Conservation (phyloP, 805 yeast genomes). For the Candida incommunis region DNA sequence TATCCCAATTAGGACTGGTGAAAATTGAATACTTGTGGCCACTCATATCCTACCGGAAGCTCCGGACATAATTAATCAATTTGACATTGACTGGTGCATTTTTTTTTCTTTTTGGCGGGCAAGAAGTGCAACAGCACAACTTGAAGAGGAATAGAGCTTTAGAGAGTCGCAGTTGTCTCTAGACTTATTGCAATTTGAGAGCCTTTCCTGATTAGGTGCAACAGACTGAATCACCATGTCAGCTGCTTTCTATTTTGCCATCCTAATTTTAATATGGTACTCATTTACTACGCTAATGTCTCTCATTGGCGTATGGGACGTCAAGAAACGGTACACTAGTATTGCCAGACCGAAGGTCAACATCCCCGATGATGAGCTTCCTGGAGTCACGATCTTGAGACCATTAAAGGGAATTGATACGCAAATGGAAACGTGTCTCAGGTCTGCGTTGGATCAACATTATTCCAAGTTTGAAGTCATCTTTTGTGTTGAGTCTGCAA, state of each 20-base stretch:
- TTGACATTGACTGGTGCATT: no score
- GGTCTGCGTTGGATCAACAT: constrained; percentile 51
- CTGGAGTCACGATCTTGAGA: constrained; percentile 63
- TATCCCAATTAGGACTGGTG: no score
- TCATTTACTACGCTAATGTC: background rate
- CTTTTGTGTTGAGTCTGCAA: constrained; percentile 54
- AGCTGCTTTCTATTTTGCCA: background rate
- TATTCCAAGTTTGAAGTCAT: constrained; percentile 62
- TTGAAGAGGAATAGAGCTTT: no score
- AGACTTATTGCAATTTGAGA: no score
- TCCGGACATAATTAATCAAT: no score
- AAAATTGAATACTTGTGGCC: no score
- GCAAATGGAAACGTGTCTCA: constrained; percentile 53
- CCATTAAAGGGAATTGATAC: constrained; percentile 81
- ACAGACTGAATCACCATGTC: no score
- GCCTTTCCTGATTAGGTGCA: no score
- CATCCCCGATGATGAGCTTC: constrained; percentile 18
- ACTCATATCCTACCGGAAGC: no score
- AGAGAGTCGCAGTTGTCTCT: no score
- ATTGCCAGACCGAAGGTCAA: constrained; percentile 4
- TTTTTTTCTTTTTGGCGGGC: no score
- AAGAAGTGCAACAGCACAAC: no score
- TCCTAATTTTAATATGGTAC: constrained; percentile 3
- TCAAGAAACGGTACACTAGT: constrained; percentile 1
- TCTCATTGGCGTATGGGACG: constrained; percentile 1